Percentiles rank a stretch among this genome's conserved stretches.
Evolutionary conservation across 2,329 filamentous ascomycete species (phyloP).

Genomic region (Uncinocarpus reesii): DNA sequence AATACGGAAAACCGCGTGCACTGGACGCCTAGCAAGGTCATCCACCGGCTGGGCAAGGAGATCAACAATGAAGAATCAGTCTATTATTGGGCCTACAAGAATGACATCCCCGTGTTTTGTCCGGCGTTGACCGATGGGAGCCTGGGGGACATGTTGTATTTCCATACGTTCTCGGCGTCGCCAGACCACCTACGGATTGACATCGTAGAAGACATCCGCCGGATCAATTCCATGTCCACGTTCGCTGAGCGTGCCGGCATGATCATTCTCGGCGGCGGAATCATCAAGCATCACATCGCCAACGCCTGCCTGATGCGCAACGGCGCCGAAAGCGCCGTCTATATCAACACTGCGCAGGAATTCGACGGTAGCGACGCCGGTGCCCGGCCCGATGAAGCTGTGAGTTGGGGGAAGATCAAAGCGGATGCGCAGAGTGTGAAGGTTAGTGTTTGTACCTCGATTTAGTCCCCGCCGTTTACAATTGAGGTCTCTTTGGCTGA

Average conservation of each 20-base stretch:
- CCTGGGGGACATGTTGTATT: constrained; percentile 95
- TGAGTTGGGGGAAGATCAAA: constrained; percentile 99
- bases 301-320: constrained; percentile 98
- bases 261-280: constrained; percentile 85
- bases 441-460: too few species aligned
- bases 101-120: constrained; percentile 94
- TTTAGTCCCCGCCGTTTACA: too few species aligned
- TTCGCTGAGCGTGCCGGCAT: constrained; percentile 81
- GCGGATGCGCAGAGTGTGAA: constrained; percentile 79
- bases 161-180: constrained; percentile 87
- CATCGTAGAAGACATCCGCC: constrained; percentile 85
- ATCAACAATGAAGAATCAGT: constrained; percentile 88
- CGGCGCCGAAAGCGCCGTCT: constrained; percentile 90
- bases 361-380: constrained; percentile 97
- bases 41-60: constrained; percentile 78
- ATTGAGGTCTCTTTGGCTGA: too few species aligned
- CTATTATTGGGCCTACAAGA: constrained; percentile 96
- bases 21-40: constrained; percentile 93
- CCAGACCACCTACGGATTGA: constrained; percentile 75
- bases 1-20: constrained; percentile 59
- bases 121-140: constrained; percentile 92
- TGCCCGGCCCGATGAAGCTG: constrained; percentile 86
- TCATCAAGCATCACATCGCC: constrained; percentile 98
- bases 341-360: constrained; percentile 94
- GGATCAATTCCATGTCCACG: constrained; percentile 84